Percentiles rank a stretch among this genome's conserved stretches.
These are phyloP conservation scores for Wallemia mellicola DNA, from an alignment of 1,284 basidiomycete species.

Conservation along the genomic window DNA sequence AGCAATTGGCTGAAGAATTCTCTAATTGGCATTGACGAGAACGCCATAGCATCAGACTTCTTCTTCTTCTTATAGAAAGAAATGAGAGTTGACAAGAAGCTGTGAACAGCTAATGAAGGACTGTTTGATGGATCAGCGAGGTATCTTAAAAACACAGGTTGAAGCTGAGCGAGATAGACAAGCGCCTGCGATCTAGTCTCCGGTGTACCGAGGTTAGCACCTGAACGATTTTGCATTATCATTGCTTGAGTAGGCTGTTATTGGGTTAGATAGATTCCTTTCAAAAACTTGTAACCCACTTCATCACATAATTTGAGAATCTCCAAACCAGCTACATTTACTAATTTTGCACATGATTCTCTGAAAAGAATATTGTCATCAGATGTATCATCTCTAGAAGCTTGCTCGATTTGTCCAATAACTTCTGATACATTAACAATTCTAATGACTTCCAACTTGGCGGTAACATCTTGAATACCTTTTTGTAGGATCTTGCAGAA, in stretches of 20 bases:
- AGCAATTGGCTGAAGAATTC: conserved; percentile 54
- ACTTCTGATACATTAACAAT: conserved; percentile 59
- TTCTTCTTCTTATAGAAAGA: conserved; percentile 41
- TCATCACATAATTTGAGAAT: conserved; percentile 51
- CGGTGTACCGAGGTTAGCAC: not conserved
- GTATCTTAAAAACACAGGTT: conserved; percentile 63
- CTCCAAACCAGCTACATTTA: conserved; percentile 60
- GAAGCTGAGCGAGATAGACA: conserved; percentile 31
- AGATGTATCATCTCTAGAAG: conserved; percentile 23
- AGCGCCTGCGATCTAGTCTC: conserved; percentile 33
- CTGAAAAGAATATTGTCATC: conserved; percentile 48
- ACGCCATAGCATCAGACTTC: conserved; percentile 32
- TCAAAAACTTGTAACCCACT: conserved; percentile 20
- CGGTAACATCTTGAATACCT: conserved; percentile 67
- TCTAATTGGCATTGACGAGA: conserved; percentile 35
- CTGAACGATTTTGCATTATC: not conserved
- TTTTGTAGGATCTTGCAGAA: conserved; percentile 60
- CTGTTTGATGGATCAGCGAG: conserved; percentile 68
- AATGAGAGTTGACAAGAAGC: conserved; percentile 43
- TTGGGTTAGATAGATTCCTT: too few relatives aligned
- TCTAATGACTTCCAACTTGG: conserved; percentile 71
- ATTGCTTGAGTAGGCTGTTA: not conserved
- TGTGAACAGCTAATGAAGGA: conserved; percentile 53
- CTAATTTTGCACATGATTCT: conserved; percentile 55
- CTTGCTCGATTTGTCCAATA: conserved; percentile 42